A percentile compares a stretch with the other conserved stretches of the same genome.
Evolutionary conservation across 129 eudicot genomes (phyloP).

Genomic region (Oenanthe sinensis): DNA sequence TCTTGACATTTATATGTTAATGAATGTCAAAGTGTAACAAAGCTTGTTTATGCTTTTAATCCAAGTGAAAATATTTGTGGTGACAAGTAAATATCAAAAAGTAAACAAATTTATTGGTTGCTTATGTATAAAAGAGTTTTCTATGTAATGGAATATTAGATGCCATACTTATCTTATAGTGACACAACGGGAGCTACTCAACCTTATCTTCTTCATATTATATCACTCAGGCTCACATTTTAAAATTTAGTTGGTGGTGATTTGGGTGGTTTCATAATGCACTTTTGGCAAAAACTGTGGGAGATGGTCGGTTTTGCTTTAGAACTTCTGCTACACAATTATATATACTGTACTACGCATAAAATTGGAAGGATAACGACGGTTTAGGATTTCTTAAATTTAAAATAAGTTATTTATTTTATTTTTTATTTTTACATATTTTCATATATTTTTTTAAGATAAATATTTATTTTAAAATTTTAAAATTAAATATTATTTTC

Average conservation of each 20-base stretch:
- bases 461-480: too few relatives aligned
- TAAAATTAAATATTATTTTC: too few relatives aligned
- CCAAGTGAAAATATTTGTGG: background rate
- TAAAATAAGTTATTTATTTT: too few relatives aligned
- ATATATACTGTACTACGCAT: too few relatives aligned
- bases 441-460: too few relatives aligned
- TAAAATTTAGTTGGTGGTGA: background rate
- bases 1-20: too few relatives aligned
- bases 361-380: too few relatives aligned
- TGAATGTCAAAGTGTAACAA: background rate
- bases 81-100: background rate
- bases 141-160: slow-evolving; percentile 1
- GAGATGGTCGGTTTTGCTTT: background rate
- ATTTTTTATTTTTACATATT: too few relatives aligned
- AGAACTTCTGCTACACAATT: background rate
- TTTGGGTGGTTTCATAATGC: slow-evolving; percentile 3
- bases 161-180: background rate
- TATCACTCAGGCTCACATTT: background rate
- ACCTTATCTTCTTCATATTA: slow-evolving; percentile 4
- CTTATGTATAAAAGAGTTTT: background rate
- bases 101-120: background rate
- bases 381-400: too few relatives aligned
- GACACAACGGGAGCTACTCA: background rate
- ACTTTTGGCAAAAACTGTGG: background rate
- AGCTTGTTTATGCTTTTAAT: background rate